Conservation (phyloP, 2,329 filamentous ascomycete genomes). For the Pseudogymnoascus sp. region DNA sequence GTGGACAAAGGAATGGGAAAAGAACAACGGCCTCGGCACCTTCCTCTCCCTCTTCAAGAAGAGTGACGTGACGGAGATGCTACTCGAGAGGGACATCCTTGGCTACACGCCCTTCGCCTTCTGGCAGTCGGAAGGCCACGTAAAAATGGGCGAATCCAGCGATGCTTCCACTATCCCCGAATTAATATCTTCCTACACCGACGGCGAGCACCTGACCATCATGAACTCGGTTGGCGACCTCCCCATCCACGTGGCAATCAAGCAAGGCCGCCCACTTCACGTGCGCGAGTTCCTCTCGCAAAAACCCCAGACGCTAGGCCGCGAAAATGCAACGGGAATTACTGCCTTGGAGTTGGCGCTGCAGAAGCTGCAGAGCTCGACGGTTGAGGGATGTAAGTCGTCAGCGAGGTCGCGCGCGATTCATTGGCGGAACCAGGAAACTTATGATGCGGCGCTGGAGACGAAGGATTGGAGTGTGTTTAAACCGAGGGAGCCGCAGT, state of each 20-base stretch:
- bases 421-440: not conserved
- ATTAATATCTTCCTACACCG: constrained; percentile 46
- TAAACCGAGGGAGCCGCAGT: not conserved
- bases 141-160: not conserved
- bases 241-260: constrained; percentile 50
- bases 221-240: constrained; percentile 60
- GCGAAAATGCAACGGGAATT: constrained; percentile 68
- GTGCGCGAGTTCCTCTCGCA: not conserved
- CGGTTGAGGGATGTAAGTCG: not conserved
- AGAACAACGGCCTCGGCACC: constrained; percentile 31
- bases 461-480: constrained; percentile 9
- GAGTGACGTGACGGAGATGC: constrained; percentile 47
- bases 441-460: not conserved
- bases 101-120: constrained; percentile 51
- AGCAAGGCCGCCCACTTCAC: constrained; percentile 31
- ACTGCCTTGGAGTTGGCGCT: constrained; percentile 60
- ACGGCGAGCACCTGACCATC: constrained; percentile 46
- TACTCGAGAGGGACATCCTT: constrained; percentile 48
- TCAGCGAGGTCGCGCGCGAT: not conserved
- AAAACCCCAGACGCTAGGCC: constrained; percentile 29
- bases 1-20: constrained; percentile 1
- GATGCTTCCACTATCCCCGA: constrained; percentile 36
- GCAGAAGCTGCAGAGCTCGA: constrained; percentile 10
- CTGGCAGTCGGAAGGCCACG: constrained; percentile 49
- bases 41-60: constrained; percentile 52